A percentile compares a stretch with the other conserved stretches of the same genome.
phyloP scores from a whole-genome alignment of 2,329 filamentous ascomycete genomes.

The Westerdykella ornata region DNA sequence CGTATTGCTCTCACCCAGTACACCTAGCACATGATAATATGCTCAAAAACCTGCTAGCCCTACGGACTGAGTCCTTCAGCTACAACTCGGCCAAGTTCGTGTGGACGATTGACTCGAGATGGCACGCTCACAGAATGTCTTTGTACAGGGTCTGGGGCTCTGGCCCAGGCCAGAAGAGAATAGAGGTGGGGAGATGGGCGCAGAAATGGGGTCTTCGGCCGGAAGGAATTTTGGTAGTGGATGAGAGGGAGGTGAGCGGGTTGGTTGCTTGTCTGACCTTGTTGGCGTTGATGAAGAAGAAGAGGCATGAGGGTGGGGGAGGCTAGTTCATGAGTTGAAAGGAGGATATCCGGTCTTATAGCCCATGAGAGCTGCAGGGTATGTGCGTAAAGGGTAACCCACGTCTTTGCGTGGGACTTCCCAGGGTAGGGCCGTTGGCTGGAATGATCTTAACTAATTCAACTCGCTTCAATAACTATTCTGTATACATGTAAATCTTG shows the following conservation, averaged over 20 bases:
- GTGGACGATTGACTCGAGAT: conserved; percentile 18
- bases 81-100: conserved; percentile 12
- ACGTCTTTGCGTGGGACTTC: too few species aligned
- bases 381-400: too few species aligned
- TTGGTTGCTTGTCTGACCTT: conserved; percentile 19
- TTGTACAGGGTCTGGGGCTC: conserved; percentile 15
- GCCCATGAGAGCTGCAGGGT: too few species aligned
- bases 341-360: too few species aligned
- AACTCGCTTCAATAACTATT: too few species aligned
- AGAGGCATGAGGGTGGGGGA: conserved; percentile 19
- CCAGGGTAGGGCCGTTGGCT: too few species aligned
- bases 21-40: background rate
- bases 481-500: too few species aligned
- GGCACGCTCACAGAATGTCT: conserved; percentile 18
- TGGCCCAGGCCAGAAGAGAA: conserved; percentile 10
- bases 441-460: too few species aligned
- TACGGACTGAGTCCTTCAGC: conserved; percentile 16
- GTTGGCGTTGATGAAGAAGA: conserved; percentile 23
- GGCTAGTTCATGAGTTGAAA: background rate
- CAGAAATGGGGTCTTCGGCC: conserved; percentile 18
- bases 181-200: conserved; percentile 19
- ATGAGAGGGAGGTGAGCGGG: conserved; percentile 16
- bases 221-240: conserved; percentile 18
- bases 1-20: conserved; percentile 12
- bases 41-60: conserved; percentile 12